These are phyloP conservation scores for Serendipita sp. DNA, from an alignment of 768 basidiomycete species.

Conservation along the genomic window DNA sequence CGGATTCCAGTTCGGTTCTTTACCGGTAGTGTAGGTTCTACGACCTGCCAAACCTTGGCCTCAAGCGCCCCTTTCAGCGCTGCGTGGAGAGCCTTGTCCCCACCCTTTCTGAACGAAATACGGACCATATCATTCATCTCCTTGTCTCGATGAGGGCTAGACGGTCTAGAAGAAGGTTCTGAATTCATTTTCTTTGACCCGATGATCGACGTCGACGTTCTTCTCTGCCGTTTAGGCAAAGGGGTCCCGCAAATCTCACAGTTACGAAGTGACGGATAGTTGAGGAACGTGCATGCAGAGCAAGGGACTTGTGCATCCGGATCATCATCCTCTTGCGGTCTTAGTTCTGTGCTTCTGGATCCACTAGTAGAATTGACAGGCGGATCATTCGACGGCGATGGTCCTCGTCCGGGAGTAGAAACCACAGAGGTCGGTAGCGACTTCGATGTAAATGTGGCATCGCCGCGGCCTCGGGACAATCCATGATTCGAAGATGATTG, in stretches of 20 bases:
- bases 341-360: constrained; percentile 2
- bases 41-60: constrained; percentile 60
- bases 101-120: constrained; percentile 82
- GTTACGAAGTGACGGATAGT: constrained; percentile 48
- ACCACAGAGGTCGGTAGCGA: constrained; percentile 27
- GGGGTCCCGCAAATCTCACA: constrained; percentile 82
- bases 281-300: constrained; percentile 82
- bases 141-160: constrained; percentile 28
- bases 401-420: constrained; percentile 12
- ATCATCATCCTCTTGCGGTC: constrained; percentile 16
- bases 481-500: constrained; percentile 17
- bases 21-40: not conserved
- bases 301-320: constrained; percentile 32
- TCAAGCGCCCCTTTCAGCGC: constrained; percentile 53
- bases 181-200: constrained; percentile 27
- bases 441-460: constrained; percentile 13
- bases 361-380: not conserved
- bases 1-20: constrained; percentile 11
- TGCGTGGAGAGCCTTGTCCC: constrained; percentile 68
- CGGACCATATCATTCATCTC: constrained; percentile 36
- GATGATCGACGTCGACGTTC: not conserved
- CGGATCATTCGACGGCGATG: constrained; percentile 21
- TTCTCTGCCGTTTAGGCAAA: constrained; percentile 25
- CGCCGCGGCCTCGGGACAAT: constrained; percentile 20
- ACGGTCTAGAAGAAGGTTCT: constrained; percentile 47